These are phyloP conservation scores for Solanum sitiens DNA, from an alignment of 257 asterid species.

Conservation along the genomic window DNA sequence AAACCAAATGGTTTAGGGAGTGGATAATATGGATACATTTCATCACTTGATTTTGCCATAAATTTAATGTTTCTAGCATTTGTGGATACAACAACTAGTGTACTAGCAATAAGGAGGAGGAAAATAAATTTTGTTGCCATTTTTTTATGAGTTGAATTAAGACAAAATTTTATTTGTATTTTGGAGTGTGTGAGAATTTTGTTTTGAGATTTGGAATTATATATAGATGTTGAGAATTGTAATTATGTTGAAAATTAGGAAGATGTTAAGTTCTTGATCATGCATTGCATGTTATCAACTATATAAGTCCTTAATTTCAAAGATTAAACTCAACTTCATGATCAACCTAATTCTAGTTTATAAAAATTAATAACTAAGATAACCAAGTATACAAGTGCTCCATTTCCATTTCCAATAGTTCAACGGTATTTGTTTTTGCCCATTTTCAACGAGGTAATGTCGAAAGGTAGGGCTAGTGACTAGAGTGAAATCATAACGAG, in stretches of 20 bases:
- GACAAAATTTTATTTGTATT: background rate
- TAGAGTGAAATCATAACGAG: background rate
- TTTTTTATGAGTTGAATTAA: background rate
- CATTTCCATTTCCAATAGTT: background rate
- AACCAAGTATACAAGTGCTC: background rate
- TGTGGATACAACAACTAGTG: background rate
- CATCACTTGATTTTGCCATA: background rate
- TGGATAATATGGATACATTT: background rate
- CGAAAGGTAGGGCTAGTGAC: background rate
- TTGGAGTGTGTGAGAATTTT: background rate
- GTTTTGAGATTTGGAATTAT: background rate
- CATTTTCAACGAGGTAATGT: background rate
- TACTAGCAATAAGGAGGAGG: background rate
- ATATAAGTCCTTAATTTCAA: background rate
- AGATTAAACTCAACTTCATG: background rate
- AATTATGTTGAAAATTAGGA: background rate
- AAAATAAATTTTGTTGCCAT: background rate
- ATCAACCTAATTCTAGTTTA: background rate
- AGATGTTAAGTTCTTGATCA: background rate
- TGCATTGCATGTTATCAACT: background rate
- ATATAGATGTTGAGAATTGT: background rate
- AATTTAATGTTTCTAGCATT: background rate
- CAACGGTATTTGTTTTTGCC: background rate
- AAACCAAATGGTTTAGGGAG: background rate
- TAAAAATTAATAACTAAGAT: background rate